These are phyloP conservation scores for Capronia coronata DNA, from an alignment of 2,329 filamentous ascomycete genomes.

Conservation along the genomic window DNA sequence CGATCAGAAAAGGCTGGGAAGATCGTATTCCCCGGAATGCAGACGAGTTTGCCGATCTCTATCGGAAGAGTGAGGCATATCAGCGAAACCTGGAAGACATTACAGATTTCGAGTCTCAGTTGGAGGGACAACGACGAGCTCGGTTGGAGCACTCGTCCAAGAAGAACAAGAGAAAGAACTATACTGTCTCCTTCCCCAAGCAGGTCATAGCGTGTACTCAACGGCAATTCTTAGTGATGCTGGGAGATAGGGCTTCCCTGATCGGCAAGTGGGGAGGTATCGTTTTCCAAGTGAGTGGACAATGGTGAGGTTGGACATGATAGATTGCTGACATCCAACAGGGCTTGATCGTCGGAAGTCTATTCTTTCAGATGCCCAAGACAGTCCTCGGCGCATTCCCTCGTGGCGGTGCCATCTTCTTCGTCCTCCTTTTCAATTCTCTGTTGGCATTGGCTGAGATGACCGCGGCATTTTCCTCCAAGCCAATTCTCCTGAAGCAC, in stretches of 20 bases:
- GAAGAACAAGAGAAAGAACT: constrained; percentile 45
- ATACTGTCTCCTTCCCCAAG: constrained; percentile 46
- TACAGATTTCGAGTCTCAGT: constrained; percentile 47
- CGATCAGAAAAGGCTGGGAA: constrained; percentile 52
- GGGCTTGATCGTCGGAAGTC: constrained; percentile 42
- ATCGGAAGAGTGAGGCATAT: constrained; percentile 43
- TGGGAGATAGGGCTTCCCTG: constrained; percentile 48
- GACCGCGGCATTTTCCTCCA: constrained; percentile 54
- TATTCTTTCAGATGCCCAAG: constrained; percentile 50
- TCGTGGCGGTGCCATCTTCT: constrained; percentile 56
- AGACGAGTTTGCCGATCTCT: constrained; percentile 50
- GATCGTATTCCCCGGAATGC: constrained; percentile 50
- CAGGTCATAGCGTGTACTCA: constrained; percentile 52
- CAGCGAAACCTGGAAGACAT: constrained; percentile 45
- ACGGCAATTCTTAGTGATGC: constrained; percentile 47
- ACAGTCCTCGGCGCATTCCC: constrained; percentile 53
- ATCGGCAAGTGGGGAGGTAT: constrained; percentile 48
- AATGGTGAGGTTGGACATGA: no score
- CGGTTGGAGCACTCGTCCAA: constrained; percentile 36
- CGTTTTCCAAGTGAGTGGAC: constrained; percentile 32
- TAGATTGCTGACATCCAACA: constrained; percentile 16
- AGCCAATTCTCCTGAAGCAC: constrained; percentile 63
- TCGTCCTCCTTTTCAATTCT: constrained; percentile 57
- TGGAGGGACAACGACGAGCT: constrained; percentile 39
- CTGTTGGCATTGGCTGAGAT: constrained; percentile 56